These are phyloP conservation scores for Cryphonectria radicalis DNA, from an alignment of 2,329 filamentous ascomycete genomes.

Conservation along the genomic window DNA sequence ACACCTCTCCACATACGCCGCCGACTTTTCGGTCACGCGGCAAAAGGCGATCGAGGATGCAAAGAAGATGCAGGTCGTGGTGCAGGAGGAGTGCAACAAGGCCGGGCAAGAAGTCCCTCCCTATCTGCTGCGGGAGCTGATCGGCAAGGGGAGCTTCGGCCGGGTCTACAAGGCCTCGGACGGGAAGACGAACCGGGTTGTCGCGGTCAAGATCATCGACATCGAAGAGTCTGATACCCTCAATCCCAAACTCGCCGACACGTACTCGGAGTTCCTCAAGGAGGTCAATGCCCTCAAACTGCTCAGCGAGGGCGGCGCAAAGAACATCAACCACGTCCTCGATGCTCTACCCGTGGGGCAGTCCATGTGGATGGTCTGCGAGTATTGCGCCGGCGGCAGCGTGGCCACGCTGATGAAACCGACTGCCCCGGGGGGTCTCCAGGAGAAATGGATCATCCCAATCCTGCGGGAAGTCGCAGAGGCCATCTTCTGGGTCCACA, in stretches of 20 bases:
- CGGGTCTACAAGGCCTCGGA: conserved; percentile 70
- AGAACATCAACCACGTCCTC: conserved; percentile 81
- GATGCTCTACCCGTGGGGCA: conserved; percentile 78
- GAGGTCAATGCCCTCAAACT: conserved; percentile 72
- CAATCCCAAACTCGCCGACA: conserved; percentile 67
- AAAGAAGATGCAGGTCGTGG: conserved; percentile 67
- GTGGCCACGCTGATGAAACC: conserved; percentile 74
- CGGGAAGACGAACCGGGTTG: conserved; percentile 54
- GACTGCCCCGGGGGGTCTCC: conserved; percentile 66
- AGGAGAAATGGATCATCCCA: conserved; percentile 72
- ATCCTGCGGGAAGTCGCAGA: conserved; percentile 69
- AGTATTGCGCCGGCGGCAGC: conserved; percentile 84
- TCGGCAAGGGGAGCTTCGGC: conserved; percentile 76
- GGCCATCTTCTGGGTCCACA: conserved; percentile 70
- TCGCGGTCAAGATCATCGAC: conserved; percentile 83
- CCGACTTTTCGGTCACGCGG: conserved; percentile 53
- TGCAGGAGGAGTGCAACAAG: conserved; percentile 65
- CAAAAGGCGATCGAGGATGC: conserved; percentile 71
- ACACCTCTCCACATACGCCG: conserved; percentile 48
- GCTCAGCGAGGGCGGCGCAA: conserved; percentile 73
- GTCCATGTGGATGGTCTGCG: conserved; percentile 86
- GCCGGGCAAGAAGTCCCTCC: conserved; percentile 63
- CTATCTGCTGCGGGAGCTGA: conserved; percentile 72
- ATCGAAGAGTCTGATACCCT: conserved; percentile 76
- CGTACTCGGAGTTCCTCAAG: conserved; percentile 71